Evolutionary conservation across 1,284 basidiomycete genomes (phyloP), one percentile per base, ranked within the genome.

Genomic region (Cutaneotrichosporon mucoides): DNA sequence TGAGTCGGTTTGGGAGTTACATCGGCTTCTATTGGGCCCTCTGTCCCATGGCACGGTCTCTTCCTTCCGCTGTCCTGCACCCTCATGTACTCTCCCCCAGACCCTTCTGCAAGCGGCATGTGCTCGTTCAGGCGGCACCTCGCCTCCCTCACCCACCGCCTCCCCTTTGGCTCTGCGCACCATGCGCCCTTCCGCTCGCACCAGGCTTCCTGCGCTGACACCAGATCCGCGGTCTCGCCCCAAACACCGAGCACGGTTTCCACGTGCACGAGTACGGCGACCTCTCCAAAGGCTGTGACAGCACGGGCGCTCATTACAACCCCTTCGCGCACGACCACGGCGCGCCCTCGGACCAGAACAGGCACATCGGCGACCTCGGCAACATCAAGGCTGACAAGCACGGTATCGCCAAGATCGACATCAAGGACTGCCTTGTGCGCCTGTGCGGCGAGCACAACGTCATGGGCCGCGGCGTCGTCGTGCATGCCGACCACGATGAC

Each of bases 361-460:
- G 61, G 33, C 61, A 62, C 36, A 42, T 56, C 33, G 61, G 61
- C 8, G 61, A 62, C 55, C 61, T 62, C 7, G 61, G 61, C 42
- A 62, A 62, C 55, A 42, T 62, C 24, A 11, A 33, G 38, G 40
- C 50, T 2, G 40, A 52, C 40, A 5, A 4, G 24, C 11, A 42
- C 16, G 50, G 50, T 3, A 24, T 42, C 1, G 50, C 50, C 15
- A 34, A 24, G 12, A 42, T 52, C n/a, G 40, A 52, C 12, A 42
- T 52, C 24, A 24, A n/a, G 11, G 50, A 52, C 24, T 52, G 50
- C 24, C 16, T 52, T 6, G 50, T 34, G 7, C 50, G 50, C 12
- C 61, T 62, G n/a, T 53, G 52, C 34, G 61, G 61, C 12, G 12
- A 24, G 4, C 57, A 57, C 33, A 42, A 34, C 34, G 52, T 62